Evolutionary conservation across 1,139 yeast species (phyloP).

Genomic region (Sugiyamaella japonica): DNA sequence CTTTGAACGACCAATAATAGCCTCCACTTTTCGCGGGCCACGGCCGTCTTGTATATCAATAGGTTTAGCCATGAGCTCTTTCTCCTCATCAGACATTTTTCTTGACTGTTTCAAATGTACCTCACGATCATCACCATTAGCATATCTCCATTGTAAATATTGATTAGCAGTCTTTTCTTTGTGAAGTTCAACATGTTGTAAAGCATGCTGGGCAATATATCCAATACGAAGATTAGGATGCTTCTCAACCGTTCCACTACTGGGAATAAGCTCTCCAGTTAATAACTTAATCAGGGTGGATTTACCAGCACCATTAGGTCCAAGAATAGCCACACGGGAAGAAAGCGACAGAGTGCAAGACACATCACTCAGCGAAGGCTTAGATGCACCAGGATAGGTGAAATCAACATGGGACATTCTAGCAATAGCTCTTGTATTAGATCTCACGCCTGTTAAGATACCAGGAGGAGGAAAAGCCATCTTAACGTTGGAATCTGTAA

Average conservation of each 20-base stretch:
- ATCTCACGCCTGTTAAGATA: slow-evolving; percentile 91
- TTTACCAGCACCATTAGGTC: slow-evolving; percentile 99
- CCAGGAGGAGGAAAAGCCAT: slow-evolving; percentile 99
- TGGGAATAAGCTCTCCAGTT: slow-evolving; percentile 88
- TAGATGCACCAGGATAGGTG: slow-evolving; percentile 83
- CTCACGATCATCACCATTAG: slow-evolving; percentile 97
- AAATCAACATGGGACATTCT: slow-evolving; percentile 84
- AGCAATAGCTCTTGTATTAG: slow-evolving; percentile 93
- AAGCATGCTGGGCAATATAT: slow-evolving; percentile 97
- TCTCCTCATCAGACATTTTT: slow-evolving; percentile 81
- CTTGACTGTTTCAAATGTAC: slow-evolving; percentile 91
- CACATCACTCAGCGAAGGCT: slow-evolving; percentile 77
- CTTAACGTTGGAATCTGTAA: slow-evolving; percentile 87
- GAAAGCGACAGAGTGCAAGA: slow-evolving; percentile 87
- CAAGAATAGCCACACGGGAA: slow-evolving; percentile 93
- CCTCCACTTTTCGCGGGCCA: slow-evolving; percentile 86
- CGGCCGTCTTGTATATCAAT: slow-evolving; percentile 84
- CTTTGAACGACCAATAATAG: slow-evolving; percentile 95
- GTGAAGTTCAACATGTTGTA: slow-evolving; percentile 95
- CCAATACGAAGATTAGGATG: slow-evolving; percentile 98
- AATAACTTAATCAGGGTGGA: slow-evolving; percentile 89
- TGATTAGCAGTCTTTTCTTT: slow-evolving; percentile 97
- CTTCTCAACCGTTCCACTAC: slow-evolving; percentile 87
- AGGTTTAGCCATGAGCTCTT: slow-evolving; percentile 72
- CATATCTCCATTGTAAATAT: slow-evolving; percentile 97